Percentiles rank a stretch among this genome's conserved stretches.
phyloP scores from a whole-genome alignment of 306 rosid species.

The Herpetospermum pedunculosum region DNA sequence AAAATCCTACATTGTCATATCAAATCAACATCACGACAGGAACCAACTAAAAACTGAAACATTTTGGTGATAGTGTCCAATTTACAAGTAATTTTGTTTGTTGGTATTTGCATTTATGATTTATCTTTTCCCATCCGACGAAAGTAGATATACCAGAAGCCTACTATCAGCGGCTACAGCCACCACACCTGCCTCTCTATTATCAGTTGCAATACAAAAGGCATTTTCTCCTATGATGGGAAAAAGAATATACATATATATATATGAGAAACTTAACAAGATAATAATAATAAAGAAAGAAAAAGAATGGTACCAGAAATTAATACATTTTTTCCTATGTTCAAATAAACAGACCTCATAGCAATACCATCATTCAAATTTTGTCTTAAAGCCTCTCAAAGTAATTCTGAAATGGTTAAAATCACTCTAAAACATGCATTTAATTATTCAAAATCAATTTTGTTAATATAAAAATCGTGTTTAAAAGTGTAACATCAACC shows the following conservation, averaged over 20 bases:
- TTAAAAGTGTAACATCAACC: too few species aligned
- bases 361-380: neutral
- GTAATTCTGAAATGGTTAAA: too few species aligned
- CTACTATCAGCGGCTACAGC: conserved; percentile 43
- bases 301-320: neutral
- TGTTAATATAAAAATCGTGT: too few species aligned
- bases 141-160: conserved; percentile 40
- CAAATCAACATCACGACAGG: neutral
- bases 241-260: too few species aligned
- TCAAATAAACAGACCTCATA: neutral
- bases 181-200: conserved; percentile 34
- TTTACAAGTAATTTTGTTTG: neutral
- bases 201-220: conserved; percentile 58
- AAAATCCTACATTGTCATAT: neutral
- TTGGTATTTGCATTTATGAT: neutral
- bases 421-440: too few species aligned
- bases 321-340: too few species aligned
- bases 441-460: too few species aligned
- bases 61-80: neutral
- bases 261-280: neutral
- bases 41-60: conserved; percentile 2
- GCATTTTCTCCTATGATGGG: conserved; percentile 31
- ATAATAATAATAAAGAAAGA: neutral
- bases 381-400: too few species aligned
- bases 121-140: neutral